These are phyloP conservation scores for Persicaria maculosa DNA, from an alignment of 148 eudicot species.

Conservation along the genomic window DNA sequence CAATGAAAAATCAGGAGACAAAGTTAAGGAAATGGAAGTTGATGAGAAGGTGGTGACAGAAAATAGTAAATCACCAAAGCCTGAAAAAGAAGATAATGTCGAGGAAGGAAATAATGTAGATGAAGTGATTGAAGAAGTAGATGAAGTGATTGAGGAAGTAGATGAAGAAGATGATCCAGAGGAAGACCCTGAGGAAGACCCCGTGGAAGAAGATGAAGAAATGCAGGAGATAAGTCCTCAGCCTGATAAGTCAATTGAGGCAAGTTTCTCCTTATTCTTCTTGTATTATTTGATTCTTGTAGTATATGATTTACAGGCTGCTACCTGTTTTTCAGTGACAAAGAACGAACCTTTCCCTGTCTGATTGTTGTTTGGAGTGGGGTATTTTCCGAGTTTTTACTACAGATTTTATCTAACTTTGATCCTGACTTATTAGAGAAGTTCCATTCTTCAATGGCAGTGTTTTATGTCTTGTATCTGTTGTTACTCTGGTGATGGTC, in stretches of 20 bases:
- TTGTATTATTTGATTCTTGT: constrained; percentile 9
- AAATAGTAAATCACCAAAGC: constrained; percentile 14
- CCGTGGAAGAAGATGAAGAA: constrained; percentile 64
- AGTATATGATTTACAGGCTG: no score
- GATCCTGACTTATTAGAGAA: neutral
- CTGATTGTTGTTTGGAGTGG: neutral
- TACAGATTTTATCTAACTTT: neutral
- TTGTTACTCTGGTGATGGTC: neutral
- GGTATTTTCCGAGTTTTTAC: neutral
- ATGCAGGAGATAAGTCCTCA: constrained; percentile 44
- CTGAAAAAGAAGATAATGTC: constrained; percentile 17
- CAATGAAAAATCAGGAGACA: constrained; percentile 25
- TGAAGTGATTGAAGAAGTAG: constrained; percentile 19
- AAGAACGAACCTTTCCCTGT: neutral
- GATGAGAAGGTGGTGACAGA: constrained; percentile 13
- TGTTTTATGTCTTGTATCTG: neutral
- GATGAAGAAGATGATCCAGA: constrained; percentile 16
- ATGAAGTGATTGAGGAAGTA: constrained; percentile 24
- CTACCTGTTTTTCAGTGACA: neutral
- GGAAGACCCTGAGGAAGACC: constrained; percentile 57
- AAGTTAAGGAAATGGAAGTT: constrained; percentile 24
- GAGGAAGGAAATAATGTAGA: constrained; percentile 19
- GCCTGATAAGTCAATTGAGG: constrained; percentile 36
- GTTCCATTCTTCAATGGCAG: neutral
- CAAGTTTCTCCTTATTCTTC: constrained; percentile 16